Evolutionary conservation across 139 green algal species (phyloP).

Genomic region (Chlamydomonas urium): DNA sequence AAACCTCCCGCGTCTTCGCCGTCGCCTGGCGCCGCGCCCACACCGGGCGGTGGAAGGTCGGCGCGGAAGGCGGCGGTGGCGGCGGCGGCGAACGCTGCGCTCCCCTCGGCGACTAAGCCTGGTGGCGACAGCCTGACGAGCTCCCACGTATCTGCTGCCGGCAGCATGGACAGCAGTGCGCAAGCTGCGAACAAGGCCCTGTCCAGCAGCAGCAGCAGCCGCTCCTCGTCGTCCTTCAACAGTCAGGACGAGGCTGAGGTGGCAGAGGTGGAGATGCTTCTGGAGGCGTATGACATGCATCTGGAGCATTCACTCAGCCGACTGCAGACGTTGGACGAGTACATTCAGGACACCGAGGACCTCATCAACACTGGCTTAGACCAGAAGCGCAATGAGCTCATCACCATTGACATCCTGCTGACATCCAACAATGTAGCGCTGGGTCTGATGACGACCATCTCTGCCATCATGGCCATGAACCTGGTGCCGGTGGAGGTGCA

Average conservation of each 20-base stretch:
- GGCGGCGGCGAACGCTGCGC: too few species aligned
- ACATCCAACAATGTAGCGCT: constrained; percentile 5
- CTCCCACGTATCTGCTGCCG: too few species aligned
- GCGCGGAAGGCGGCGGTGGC: too few species aligned
- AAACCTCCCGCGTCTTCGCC: too few species aligned
- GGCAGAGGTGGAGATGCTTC: constrained; percentile 53
- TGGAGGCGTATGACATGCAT: constrained; percentile 61
- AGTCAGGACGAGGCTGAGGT: constrained; percentile 22
- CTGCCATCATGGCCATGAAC: constrained; percentile 63
- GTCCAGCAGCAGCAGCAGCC: too few species aligned
- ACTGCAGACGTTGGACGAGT: constrained; percentile 76
- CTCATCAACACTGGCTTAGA: constrained; percentile 89
- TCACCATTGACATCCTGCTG: constrained; percentile 21
- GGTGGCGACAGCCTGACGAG: too few species aligned
- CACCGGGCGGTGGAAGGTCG: too few species aligned
- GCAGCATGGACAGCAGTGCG: too few species aligned
- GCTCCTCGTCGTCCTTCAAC: background rate
- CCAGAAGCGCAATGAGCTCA: constrained; percentile 78
- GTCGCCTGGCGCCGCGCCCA: too few species aligned
- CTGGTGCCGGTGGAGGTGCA: constrained; percentile 39
- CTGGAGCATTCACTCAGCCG: constrained; percentile 73
- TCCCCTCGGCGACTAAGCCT: too few species aligned
- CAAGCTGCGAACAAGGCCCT: too few species aligned
- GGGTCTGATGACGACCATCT: background rate
- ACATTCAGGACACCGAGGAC: constrained; percentile 91